These are phyloP conservation scores for Farysia itapuensis DNA, from an alignment of 1,284 basidiomycete genomes.

Conservation along the genomic window DNA sequence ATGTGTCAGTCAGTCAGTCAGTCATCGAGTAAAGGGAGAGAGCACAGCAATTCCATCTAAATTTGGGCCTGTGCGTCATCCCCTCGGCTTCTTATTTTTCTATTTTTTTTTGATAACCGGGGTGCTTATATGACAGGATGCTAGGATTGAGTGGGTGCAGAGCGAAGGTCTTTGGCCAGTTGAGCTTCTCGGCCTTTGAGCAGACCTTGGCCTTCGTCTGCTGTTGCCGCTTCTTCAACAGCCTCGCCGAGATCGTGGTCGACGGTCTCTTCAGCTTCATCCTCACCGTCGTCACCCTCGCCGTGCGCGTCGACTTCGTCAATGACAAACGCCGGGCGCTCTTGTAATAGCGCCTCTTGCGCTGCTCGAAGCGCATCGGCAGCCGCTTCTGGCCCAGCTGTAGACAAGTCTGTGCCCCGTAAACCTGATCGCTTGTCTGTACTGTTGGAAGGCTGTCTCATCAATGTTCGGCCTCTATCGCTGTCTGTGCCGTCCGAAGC, in stretches of 20 bases:
- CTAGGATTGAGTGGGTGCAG: conserved; percentile 32
- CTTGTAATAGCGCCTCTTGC: conserved; percentile 43
- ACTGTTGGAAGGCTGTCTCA: conserved; percentile 7
- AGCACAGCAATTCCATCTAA: no score
- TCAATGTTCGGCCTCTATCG: conserved; percentile 17
- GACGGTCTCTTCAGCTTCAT: conserved; percentile 16
- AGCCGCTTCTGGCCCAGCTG: conserved; percentile 40
- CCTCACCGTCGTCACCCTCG: conserved; percentile 17
- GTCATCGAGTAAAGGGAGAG: no score
- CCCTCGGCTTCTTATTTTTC: no score
- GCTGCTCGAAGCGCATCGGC: conserved; percentile 45
- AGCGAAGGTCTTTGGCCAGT: conserved; percentile 29
- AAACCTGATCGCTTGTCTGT: conserved; percentile 13
- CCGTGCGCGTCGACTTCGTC: conserved; percentile 32
- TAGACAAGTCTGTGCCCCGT: conserved; percentile 38
- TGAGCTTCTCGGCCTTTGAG: conserved; percentile 29
- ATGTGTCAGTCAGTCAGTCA: no score
- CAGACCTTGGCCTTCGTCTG: conserved; percentile 18
- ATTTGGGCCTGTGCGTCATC: no score
- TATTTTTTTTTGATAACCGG: no score
- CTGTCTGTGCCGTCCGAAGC: not conserved
- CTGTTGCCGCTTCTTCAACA: conserved; percentile 11
- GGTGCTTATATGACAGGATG: no score
- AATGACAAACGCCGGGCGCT: conserved; percentile 49
- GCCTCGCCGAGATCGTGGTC: conserved; percentile 29